These are phyloP conservation scores for Lactarius sanguifluus DNA, from an alignment of 768 basidiomycete species.

Conservation along the genomic window DNA sequence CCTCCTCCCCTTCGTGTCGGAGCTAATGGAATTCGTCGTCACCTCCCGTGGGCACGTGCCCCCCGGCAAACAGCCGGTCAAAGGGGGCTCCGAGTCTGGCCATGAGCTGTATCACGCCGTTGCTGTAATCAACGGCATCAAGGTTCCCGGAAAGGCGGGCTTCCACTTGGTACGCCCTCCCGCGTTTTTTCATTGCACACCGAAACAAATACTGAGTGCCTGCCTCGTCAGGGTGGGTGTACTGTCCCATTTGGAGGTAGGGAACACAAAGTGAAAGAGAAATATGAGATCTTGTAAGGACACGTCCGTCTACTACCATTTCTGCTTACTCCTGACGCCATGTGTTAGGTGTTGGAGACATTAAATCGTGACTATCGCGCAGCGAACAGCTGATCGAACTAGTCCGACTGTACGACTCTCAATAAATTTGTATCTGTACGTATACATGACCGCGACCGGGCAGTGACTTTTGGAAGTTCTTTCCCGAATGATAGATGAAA, in stretches of 20 bases:
- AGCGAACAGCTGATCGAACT: background rate
- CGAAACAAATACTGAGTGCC: slow-evolving; percentile 30
- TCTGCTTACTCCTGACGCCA: slow-evolving; percentile 4
- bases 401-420: background rate
- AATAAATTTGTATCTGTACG: background rate
- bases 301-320: background rate
- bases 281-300: slow-evolving; percentile 48
- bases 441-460: background rate
- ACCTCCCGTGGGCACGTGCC: slow-evolving; percentile 63
- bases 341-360: slow-evolving; percentile 41
- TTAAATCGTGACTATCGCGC: background rate
- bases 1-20: slow-evolving; percentile 64
- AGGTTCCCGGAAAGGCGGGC: slow-evolving; percentile 71
- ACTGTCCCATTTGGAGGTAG: slow-evolving; percentile 6
- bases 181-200: slow-evolving; percentile 33
- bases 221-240: slow-evolving; percentile 9
- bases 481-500: background rate
- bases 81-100: slow-evolving; percentile 73
- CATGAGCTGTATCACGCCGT: slow-evolving; percentile 67
- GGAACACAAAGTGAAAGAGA: slow-evolving; percentile 41
- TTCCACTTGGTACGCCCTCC: slow-evolving; percentile 54
- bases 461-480: background rate
- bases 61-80: slow-evolving; percentile 54
- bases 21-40: slow-evolving; percentile 73
- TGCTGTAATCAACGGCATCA: slow-evolving; percentile 48